phyloP scores from a whole-genome alignment of 192 early-diverging fungal species.

The Linnemannia zychae region DNA sequence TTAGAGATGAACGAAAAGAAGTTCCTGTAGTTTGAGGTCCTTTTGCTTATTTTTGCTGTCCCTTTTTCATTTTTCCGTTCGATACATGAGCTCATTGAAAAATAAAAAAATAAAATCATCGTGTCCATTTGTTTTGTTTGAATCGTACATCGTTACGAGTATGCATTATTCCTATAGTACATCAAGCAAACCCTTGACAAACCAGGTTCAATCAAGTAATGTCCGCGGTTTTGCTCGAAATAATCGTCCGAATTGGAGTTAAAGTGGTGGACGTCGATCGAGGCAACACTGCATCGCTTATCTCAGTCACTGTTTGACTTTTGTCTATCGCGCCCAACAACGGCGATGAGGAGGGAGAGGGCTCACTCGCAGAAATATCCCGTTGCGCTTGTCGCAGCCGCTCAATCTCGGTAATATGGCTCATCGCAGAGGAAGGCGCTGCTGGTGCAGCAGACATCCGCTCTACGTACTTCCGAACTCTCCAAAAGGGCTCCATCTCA shows the following conservation, averaged over 20 bases:
- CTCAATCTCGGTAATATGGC: background rate
- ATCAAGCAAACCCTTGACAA: too few species aligned
- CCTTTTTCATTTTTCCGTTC: background rate
- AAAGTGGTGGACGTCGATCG: background rate
- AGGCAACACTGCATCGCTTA: background rate
- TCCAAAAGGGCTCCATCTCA: constrained; percentile 16
- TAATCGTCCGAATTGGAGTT: background rate
- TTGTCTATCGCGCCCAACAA: background rate
- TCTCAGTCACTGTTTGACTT: background rate
- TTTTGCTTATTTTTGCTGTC: background rate
- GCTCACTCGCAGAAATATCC: background rate
- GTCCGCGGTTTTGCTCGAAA: background rate
- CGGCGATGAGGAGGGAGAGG: background rate
- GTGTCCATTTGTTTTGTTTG: too few species aligned
- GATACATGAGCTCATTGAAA: background rate
- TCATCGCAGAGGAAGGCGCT: too few species aligned
- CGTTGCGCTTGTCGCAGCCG: background rate
- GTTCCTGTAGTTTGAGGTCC: constrained; percentile 27
- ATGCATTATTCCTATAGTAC: too few species aligned
- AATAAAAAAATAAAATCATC: background rate
- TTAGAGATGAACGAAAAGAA: constrained; percentile 50
- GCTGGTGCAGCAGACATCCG: background rate
- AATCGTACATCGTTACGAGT: too few species aligned
- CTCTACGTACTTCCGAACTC: background rate
- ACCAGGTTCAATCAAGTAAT: too few species aligned